Percentiles rank a stretch among this genome's conserved stretches.
phyloP scores from a whole-genome alignment of 371 early-diverging fungal genomes.

The Mortierella sp. region DNA sequence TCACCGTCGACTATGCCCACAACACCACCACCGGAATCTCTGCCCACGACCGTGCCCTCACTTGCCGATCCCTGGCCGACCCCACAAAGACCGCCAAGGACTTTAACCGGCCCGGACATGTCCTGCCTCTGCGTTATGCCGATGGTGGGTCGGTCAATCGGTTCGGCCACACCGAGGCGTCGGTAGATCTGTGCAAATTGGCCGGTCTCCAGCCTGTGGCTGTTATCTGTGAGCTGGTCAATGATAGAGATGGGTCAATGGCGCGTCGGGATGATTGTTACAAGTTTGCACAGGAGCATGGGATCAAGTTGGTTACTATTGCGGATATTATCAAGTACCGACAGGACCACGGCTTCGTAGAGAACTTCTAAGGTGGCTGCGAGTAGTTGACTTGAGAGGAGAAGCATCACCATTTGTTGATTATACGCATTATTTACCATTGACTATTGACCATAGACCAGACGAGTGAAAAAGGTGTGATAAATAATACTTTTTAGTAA shows the following conservation, averaged over 20 bases:
- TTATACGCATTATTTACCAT: background rate
- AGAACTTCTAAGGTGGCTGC: conserved; percentile 24
- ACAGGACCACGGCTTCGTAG: conserved; percentile 49
- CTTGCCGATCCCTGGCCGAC: conserved; percentile 84
- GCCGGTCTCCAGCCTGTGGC: conserved; percentile 87
- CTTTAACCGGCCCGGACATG: conserved; percentile 95
- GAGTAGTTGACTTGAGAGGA: no score
- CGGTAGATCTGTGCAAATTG: conserved; percentile 90
- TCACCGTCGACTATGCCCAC: conserved; percentile 89
- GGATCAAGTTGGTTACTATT: conserved; percentile 91
- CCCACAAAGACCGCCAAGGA: conserved; percentile 69
- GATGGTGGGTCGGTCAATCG: conserved; percentile 86
- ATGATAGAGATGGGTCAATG: conserved; percentile 92
- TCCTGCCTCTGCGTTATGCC: conserved; percentile 90
- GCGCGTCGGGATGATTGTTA: conserved; percentile 94
- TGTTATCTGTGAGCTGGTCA: conserved; percentile 93
- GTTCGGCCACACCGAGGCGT: conserved; percentile 96
- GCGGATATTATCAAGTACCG: conserved; percentile 85
- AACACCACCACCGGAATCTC: conserved; percentile 96
- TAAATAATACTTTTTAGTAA: background rate
- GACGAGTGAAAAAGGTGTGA: background rate
- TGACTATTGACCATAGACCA: background rate
- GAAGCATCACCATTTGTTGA: no score
- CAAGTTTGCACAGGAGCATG: conserved; percentile 85
- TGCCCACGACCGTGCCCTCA: conserved; percentile 90